Percentiles rank a stretch among this genome's conserved stretches.
phyloP scores from a whole-genome alignment of 768 basidiomycete species.

The Lactarius indigo region DNA sequence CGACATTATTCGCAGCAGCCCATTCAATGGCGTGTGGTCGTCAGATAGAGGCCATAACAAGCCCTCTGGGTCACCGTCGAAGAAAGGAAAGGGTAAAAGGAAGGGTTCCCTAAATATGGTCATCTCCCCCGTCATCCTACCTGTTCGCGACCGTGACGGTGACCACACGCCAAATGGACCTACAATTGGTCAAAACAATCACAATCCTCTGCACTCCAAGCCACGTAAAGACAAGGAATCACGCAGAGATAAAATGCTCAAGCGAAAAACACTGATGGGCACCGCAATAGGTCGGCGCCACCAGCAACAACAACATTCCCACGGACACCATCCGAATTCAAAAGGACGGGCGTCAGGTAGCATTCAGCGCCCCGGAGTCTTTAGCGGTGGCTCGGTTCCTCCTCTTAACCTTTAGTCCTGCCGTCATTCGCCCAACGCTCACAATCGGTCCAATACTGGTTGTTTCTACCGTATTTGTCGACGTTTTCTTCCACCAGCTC shows the following conservation, averaged over 20 bases:
- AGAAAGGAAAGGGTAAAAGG: constrained; percentile 34
- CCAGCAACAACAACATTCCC: constrained; percentile 48
- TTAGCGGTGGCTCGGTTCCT: constrained; percentile 26
- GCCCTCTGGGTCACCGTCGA: constrained; percentile 25
- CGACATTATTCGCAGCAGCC: constrained; percentile 21
- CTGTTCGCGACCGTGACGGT: constrained; percentile 44
- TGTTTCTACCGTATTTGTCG: not conserved
- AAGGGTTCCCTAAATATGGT: constrained; percentile 33
- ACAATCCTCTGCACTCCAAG: constrained; percentile 43
- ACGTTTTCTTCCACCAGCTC: not conserved
- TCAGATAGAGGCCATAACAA: constrained; percentile 24
- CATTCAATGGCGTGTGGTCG: constrained; percentile 28
- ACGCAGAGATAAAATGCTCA: constrained; percentile 57
- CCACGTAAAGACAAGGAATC: constrained; percentile 53
- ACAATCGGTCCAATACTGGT: constrained; percentile 3
- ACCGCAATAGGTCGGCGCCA: constrained; percentile 36
- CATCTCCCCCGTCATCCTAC: constrained; percentile 51
- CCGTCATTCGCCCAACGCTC: not conserved
- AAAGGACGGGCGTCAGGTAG: constrained; percentile 55
- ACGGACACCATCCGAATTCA: constrained; percentile 62
- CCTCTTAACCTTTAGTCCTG: constrained; percentile 23
- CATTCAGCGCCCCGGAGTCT: constrained; percentile 44
- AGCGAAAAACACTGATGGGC: constrained; percentile 50
- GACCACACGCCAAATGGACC: constrained; percentile 52
- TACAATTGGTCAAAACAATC: constrained; percentile 30